Evolutionary conservation across 176 grass and related monocot species (phyloP).

Genomic region (Tuctoria greenei): DNA sequence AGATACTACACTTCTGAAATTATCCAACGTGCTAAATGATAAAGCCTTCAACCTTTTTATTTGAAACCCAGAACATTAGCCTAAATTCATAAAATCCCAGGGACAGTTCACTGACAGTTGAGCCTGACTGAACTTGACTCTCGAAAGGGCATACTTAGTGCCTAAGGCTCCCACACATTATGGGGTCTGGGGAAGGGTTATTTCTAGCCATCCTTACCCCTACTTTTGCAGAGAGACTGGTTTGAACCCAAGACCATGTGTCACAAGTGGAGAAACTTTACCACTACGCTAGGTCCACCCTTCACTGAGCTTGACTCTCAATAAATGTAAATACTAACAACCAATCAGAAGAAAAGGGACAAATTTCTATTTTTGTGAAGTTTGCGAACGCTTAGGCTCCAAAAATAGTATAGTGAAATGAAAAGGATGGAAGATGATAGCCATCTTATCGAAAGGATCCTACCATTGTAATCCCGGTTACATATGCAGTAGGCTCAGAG

Average conservation of each 20-base stretch:
- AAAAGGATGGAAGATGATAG: slow-evolving; percentile 27
- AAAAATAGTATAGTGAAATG: background rate
- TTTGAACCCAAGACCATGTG: too few species aligned
- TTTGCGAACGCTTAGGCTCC: background rate
- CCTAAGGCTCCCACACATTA: too few species aligned
- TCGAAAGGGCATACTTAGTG: too few species aligned
- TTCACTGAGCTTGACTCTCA: slow-evolving; percentile 4
- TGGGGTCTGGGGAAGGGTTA: too few species aligned
- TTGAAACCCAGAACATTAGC: background rate
- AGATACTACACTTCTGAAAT: background rate
- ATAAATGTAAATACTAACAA: slow-evolving; percentile 14
- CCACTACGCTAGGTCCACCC: too few species aligned
- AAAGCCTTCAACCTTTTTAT: background rate
- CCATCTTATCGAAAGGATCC: slow-evolving; percentile 28
- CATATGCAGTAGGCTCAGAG: background rate
- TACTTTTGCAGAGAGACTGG: too few species aligned
- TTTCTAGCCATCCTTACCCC: too few species aligned
- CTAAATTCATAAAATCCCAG: background rate
- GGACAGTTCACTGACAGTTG: background rate
- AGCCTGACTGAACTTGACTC: background rate
- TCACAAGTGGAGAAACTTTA: too few species aligned
- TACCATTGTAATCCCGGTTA: background rate
- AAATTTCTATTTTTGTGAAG: background rate
- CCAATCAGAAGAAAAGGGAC: slow-evolving; percentile 16
- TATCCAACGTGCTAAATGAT: background rate